Percentiles rank a stretch among this genome's conserved stretches.
Conservation (phyloP, 75 land plant species). For the Pseudotsuga menziesii region DNA sequence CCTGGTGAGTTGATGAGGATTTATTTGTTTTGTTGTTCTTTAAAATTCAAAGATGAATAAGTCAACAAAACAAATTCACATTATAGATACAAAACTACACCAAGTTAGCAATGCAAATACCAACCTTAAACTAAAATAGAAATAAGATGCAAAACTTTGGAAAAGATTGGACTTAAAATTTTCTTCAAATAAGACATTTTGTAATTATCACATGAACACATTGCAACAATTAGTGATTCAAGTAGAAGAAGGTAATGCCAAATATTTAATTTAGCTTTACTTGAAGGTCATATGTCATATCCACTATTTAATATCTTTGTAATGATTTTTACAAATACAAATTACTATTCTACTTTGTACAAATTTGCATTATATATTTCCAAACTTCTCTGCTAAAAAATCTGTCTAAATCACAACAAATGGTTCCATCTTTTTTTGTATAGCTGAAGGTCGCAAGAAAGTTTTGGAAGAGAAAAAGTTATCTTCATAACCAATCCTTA, state of each 20-base stretch:
- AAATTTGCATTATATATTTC: background rate
- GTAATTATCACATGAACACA: constrained; percentile 64
- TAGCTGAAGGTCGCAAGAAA: constrained; percentile 70
- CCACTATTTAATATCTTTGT: too few species aligned
- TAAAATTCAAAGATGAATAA: constrained; percentile 66
- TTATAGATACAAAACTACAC: constrained; percentile 59
- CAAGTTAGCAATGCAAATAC: constrained; percentile 55
- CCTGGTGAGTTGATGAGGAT: too few species aligned
- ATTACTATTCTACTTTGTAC: too few species aligned
- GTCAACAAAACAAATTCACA: constrained; percentile 41
- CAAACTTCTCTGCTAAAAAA: background rate
- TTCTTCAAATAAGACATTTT: constrained; percentile 55
- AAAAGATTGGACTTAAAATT: constrained; percentile 67
- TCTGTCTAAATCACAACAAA: background rate
- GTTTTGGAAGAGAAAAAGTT: constrained; percentile 43
- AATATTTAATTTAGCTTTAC: too few species aligned
- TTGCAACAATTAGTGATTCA: constrained; percentile 47
- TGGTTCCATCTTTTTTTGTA: constrained; percentile 4
- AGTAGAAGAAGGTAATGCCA: constrained; percentile 46
- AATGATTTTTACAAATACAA: too few species aligned
- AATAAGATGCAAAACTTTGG: constrained; percentile 73
- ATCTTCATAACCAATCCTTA: too few species aligned
- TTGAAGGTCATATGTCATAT: too few species aligned
- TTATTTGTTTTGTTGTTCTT: background rate
- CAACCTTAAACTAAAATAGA: constrained; percentile 65